Conservation (phyloP, 2,329 filamentous ascomycete genomes). For the Alternaria gaisen region DNA sequence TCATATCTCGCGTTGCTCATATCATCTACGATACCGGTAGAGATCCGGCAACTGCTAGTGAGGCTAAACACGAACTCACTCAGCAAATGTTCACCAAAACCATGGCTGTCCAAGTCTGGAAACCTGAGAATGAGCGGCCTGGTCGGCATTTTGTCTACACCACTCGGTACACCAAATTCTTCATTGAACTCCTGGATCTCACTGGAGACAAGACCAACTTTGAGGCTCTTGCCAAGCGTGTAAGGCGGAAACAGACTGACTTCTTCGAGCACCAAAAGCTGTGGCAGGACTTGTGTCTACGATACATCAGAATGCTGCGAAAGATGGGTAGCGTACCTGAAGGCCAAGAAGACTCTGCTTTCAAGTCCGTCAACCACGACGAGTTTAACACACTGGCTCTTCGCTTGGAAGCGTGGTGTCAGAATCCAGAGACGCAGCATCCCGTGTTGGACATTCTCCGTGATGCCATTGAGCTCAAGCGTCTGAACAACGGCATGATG, state of each 20-base stretch:
- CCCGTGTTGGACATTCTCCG: slow-evolving; percentile 69
- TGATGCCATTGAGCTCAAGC: slow-evolving; percentile 74
- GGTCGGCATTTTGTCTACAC: slow-evolving; percentile 94
- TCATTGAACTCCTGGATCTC: slow-evolving; percentile 76
- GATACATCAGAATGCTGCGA: slow-evolving; percentile 68
- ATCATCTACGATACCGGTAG: slow-evolving; percentile 67
- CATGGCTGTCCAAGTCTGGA: slow-evolving; percentile 95
- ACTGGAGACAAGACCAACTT: slow-evolving; percentile 78
- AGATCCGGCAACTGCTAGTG: slow-evolving; percentile 62
- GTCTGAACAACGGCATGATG: slow-evolving; percentile 86
- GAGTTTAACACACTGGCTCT: slow-evolving; percentile 69
- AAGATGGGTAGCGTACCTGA: slow-evolving; percentile 65
- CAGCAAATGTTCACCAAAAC: slow-evolving; percentile 91
- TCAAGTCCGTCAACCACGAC: slow-evolving; percentile 70
- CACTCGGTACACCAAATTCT: slow-evolving; percentile 83
- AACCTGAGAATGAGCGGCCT: slow-evolving; percentile 83
- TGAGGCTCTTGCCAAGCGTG: slow-evolving; percentile 78
- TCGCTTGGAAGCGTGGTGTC: slow-evolving; percentile 67
- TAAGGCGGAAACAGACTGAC: slow-evolving; percentile 83
- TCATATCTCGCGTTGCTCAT: slow-evolving; percentile 77
- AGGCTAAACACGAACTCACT: slow-evolving; percentile 80
- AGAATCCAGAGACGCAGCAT: slow-evolving; percentile 58
- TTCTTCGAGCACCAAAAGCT: slow-evolving; percentile 69
- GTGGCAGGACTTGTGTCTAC: slow-evolving; percentile 68
- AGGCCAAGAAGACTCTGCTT: slow-evolving; percentile 70